Conservation (phyloP, 768 basidiomycete genomes). For the Trametes elegans region DNA sequence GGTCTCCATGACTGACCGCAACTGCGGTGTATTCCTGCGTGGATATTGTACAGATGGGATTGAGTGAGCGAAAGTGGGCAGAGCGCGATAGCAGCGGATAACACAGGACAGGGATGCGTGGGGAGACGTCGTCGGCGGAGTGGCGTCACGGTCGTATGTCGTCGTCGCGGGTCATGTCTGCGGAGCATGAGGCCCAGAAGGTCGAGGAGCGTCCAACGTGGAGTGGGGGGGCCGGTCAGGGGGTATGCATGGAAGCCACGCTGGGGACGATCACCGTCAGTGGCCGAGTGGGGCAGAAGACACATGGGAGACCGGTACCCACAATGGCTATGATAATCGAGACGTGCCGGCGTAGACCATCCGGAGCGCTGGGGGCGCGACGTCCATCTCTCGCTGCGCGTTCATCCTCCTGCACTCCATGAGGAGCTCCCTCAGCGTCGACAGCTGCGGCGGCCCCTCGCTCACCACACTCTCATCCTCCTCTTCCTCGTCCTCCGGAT, state of each 20-base stretch:
- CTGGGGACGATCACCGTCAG: not conserved
- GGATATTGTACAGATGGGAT: not conserved
- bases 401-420: slow-evolving; percentile 53
- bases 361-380: slow-evolving; percentile 10
- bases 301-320: not conserved
- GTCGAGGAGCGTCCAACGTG: not conserved
- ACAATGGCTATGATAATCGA: slow-evolving; percentile 13
- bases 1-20: not conserved
- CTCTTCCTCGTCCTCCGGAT: slow-evolving; percentile 32
- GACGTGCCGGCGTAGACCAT: slow-evolving; percentile 16
- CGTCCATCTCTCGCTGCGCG: slow-evolving; percentile 15
- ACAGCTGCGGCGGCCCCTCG: slow-evolving; percentile 30
- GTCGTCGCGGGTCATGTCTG: not conserved
- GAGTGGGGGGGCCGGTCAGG: not conserved
- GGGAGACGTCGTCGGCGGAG: not conserved
- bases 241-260: not conserved
- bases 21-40: not conserved
- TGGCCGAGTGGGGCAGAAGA: not conserved
- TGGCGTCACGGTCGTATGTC: slow-evolving; percentile 6
- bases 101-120: not conserved
- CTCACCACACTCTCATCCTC: slow-evolving; percentile 29
- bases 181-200: not conserved
- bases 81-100: slow-evolving; percentile 14
- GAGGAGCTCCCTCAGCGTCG: slow-evolving; percentile 52
- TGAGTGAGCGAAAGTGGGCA: not conserved